A percentile compares a stretch with the other conserved stretches of the same genome.
phyloP scores from a whole-genome alignment of 176 grass and related monocot species.

The Sorghum bicolor region Sorghum_bicolor_NCBIv3 NC_012872.2:57363501-57364000 shows the following conservation, averaged over 20 bases:
- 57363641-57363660: neutral
- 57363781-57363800: conserved; percentile 43
- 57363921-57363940: too few species aligned
- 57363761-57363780: conserved; percentile 47
- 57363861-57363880: conserved; percentile 40
- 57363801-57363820: conserved; percentile 44
- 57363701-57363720: too few species aligned
- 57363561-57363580: neutral
- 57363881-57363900: conserved; percentile 1
- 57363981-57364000: neutral
- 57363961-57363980: neutral
- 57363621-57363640: neutral
- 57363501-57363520: conserved; percentile 24
- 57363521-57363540: conserved; percentile 47
- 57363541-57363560: neutral
- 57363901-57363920: conserved; percentile 21
- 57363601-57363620: neutral
- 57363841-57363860: conserved; percentile 63
- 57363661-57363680: neutral
- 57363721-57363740: conserved; percentile 35
- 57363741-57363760: conserved; percentile 69
- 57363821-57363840: conserved; percentile 52
- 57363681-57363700: too few species aligned
- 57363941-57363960: neutral
- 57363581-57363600: neutral